A percentile compares a stretch with the other conserved stretches of the same genome.
Conservation (phyloP, 164 flowering plant species). For the Euptelea pleiosperma region DNA sequence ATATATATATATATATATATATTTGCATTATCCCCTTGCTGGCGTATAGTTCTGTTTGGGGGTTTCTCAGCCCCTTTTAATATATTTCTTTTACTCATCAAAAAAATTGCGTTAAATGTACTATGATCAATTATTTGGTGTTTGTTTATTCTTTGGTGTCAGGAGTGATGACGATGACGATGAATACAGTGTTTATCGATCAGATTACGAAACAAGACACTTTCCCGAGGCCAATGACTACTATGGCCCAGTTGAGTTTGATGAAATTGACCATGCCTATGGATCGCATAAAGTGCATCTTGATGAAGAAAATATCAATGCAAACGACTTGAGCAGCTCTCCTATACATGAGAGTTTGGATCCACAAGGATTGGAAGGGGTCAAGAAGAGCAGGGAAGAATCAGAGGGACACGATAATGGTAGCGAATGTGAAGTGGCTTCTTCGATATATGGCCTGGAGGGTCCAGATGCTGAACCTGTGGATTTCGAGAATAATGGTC, state of each 20-base stretch:
- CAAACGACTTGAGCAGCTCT: conserved; percentile 43
- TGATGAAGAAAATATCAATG: conserved; percentile 38
- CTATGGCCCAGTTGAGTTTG: conserved; percentile 47
- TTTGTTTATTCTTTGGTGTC: conserved; percentile 20
- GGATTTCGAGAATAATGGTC: conserved; percentile 90
- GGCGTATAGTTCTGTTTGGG: too few relatives aligned
- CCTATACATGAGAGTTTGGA: conserved; percentile 32
- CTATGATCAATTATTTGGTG: not conserved
- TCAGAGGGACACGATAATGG: conserved; percentile 34
- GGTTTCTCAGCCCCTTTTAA: too few relatives aligned
- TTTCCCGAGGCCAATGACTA: conserved; percentile 40
- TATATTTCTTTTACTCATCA: too few relatives aligned
- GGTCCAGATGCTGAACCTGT: conserved; percentile 64
- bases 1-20: too few relatives aligned
- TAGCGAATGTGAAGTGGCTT: conserved; percentile 39
- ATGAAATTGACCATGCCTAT: conserved; percentile 45
- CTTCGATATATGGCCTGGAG: conserved; percentile 49
- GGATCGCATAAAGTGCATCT: conserved; percentile 43
- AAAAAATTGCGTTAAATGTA: too few relatives aligned
- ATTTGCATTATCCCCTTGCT: too few relatives aligned
- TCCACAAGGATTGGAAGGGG: conserved; percentile 25
- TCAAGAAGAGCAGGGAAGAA: conserved; percentile 27
- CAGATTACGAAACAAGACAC: conserved; percentile 47
- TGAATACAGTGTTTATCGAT: conserved; percentile 49
- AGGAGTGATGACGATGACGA: conserved; percentile 80